phyloP scores from a whole-genome alignment of 768 basidiomycete species.

The Atractiella rhizophila region DNA sequence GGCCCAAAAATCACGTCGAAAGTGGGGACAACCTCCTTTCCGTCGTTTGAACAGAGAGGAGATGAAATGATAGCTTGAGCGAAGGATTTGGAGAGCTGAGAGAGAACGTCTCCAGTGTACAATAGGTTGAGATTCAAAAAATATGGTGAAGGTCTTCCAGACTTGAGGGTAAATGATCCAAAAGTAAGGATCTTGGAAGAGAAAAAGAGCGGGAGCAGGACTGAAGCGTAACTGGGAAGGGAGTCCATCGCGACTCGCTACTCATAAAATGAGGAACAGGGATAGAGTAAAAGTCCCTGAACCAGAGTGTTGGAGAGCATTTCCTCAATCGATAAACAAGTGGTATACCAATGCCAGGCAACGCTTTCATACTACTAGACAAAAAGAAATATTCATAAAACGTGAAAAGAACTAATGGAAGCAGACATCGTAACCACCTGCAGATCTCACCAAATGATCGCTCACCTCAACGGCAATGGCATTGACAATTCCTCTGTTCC shows the following conservation, averaged over 20 bases:
- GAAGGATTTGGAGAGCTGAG: constrained; percentile 53
- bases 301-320: no score
- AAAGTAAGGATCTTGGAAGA: constrained; percentile 30
- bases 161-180: constrained; percentile 79
- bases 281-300: no score
- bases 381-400: neutral
- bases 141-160: constrained; percentile 77
- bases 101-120: constrained; percentile 54
- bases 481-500: constrained; percentile 52
- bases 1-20: constrained; percentile 59
- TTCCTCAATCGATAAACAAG: no score
- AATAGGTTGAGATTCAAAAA: constrained; percentile 89
- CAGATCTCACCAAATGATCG: neutral
- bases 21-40: constrained; percentile 18
- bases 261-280: no score
- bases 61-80: constrained; percentile 48
- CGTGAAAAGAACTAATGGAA: constrained; percentile 7
- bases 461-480: constrained; percentile 70
- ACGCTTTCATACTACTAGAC: constrained; percentile 6
- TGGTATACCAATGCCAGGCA: no score
- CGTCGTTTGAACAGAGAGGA: no score
- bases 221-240: no score
- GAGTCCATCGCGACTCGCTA: no score
- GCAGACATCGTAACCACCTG: no score
- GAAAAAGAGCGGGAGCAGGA: constrained; percentile 22